Conservation (phyloP, 257 asterid species). For the Nicotiana otophora region DNA sequence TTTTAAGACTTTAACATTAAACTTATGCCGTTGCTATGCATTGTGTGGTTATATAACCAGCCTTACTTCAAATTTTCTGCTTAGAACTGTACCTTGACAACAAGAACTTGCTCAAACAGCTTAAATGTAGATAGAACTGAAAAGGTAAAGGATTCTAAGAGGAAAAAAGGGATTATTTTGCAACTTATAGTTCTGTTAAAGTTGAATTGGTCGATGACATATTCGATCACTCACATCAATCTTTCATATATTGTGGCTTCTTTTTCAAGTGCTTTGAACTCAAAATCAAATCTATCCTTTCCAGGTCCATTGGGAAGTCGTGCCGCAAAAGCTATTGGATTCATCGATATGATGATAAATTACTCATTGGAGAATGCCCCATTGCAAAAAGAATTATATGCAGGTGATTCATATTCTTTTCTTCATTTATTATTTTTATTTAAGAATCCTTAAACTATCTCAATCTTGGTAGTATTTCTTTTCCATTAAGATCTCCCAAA, state of each 20-base stretch:
- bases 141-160: not conserved
- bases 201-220: not conserved
- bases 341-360: constrained; percentile 94
- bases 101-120: not conserved
- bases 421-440: not conserved
- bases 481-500: not conserved
- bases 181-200: not conserved
- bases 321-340: constrained; percentile 96
- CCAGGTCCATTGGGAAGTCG: constrained; percentile 94
- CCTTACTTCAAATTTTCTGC: not conserved
- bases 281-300: not conserved
- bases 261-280: not conserved
- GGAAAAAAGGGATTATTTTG: not conserved
- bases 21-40: not conserved
- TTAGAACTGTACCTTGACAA: not conserved
- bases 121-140: not conserved
- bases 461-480: not conserved
- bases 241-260: not conserved
- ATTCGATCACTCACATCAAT: not conserved
- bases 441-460: not conserved
- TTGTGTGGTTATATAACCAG: not conserved
- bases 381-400: constrained; percentile 77
- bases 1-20: not conserved
- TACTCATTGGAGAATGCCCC: constrained; percentile 86
- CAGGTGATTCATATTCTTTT: constrained; percentile 47